Conservation (phyloP, 176 grass and related monocot genomes). For the Triticum monococcum region DNA sequence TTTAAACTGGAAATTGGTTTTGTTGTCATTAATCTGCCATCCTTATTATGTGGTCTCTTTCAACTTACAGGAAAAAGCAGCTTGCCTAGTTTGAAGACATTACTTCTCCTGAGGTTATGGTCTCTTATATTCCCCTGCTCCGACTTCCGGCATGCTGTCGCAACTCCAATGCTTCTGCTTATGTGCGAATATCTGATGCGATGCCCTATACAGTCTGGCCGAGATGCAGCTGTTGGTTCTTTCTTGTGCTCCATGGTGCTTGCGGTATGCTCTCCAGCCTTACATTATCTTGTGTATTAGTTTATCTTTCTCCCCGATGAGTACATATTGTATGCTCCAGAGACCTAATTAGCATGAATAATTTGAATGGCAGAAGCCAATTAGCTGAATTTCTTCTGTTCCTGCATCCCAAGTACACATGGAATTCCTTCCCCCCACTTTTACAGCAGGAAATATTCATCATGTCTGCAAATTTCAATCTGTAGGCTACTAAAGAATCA, state of each 20-base stretch:
- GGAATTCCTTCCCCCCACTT: background rate
- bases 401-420: background rate
- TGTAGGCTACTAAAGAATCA: constrained; percentile 86
- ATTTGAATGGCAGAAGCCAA: background rate
- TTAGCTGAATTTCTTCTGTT: background rate
- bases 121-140: constrained; percentile 87
- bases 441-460: background rate
- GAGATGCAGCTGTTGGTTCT: constrained; percentile 80
- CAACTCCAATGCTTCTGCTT: constrained; percentile 82
- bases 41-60: constrained; percentile 6
- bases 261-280: constrained; percentile 48
- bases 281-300: background rate
- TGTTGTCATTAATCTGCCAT: constrained; percentile 3
- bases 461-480: constrained; percentile 17
- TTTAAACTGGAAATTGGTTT: constrained; percentile 27
- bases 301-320: background rate
- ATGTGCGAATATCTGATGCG: constrained; percentile 93
- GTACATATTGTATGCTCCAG: constrained; percentile 2
- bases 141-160: constrained; percentile 84
- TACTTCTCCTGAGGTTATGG: constrained; percentile 90
- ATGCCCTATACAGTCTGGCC: constrained; percentile 76
- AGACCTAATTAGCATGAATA: background rate
- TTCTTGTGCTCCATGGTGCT: constrained; percentile 94
- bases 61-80: constrained; percentile 65
- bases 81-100: constrained; percentile 89